Evolutionary conservation across 1,284 basidiomycete species (phyloP), one percentile per base, ranked within the genome.

Genomic region (Coniophora puteana): DNA sequence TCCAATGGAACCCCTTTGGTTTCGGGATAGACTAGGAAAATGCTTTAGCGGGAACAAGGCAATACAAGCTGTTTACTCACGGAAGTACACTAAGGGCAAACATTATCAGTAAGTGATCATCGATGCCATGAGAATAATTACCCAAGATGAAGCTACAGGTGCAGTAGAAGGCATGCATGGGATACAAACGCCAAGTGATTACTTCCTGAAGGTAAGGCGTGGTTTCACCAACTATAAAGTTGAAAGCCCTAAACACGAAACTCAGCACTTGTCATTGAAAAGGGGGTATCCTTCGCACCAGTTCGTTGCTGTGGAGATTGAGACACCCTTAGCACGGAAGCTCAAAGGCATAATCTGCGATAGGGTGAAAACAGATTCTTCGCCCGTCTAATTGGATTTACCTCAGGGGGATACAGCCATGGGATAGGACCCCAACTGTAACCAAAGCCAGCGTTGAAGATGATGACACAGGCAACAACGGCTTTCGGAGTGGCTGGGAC

Each of bases 121-220:
- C 2, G 30, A 17, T 36, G 49, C 23, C 35, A 40, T 21, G 26
- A 36, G 27, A 36, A 38, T 11, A 65, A 70, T 55, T 52, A 78
- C 81, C 85, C 21, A 93, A 66, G 27, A 93, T 71, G 57, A 96
- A 93, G 51, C 90, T 92, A 57, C 85, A 82, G 12, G 80, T 77
- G 61, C 93, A 94, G 68, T 95, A 95, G 67, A 93, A 93, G 10
- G 89, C 93, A 53, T 96, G 93, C 89, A 99, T 93, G 1, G 91
- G 89, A 65, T 98, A 98, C 39, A 98, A 66, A 38, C 89, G 76
- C 94, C 95, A 99, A 24, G 78, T 77, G 51, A 99, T 97, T 27
- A 77, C 66, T 49, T 95, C 91, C 66, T 97, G 93, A 36, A 98
- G 69, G 35, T 85, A 74, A 1, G 94, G 94, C 0, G 94, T 97